Conservation (phyloP, 2,329 filamentous ascomycete species). For the Monilinia vaccinii-corymbosi region DNA sequence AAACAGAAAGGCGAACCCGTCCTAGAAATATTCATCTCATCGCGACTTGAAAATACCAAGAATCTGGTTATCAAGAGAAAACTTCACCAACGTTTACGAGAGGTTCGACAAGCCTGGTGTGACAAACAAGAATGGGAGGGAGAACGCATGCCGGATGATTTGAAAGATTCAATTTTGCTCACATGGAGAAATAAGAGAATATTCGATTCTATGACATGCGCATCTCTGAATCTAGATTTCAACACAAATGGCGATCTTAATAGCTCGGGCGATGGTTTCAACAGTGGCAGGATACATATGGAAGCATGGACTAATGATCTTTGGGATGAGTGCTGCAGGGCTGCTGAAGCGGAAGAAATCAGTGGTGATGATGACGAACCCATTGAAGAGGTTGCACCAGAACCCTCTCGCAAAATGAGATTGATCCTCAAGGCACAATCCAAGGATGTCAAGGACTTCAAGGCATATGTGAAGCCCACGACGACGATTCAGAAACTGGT, state of each 20-base stretch:
- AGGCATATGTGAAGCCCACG: conserved; percentile 41
- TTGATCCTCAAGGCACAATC: conserved; percentile 42
- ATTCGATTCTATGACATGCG: conserved; percentile 67
- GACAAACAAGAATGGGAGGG: conserved; percentile 45
- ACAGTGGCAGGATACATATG: conserved; percentile 54
- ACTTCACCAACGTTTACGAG: conserved; percentile 56
- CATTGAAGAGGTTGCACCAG: conserved; percentile 15
- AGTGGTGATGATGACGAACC: conserved; percentile 19
- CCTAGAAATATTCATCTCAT: conserved; percentile 56
- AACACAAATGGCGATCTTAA: conserved; percentile 29
- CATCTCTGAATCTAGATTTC: conserved; percentile 52
- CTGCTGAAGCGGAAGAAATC: conserved; percentile 9
- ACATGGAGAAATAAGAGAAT: conserved; percentile 69
- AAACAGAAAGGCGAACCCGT: conserved; percentile 29
- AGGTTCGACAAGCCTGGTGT: conserved; percentile 64
- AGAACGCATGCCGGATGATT: conserved; percentile 31
- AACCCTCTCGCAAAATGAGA: conserved; percentile 32
- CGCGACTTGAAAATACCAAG: conserved; percentile 51
- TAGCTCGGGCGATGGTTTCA: conserved; percentile 34
- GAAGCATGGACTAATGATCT: conserved; percentile 66
- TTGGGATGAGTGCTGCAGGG: conserved; percentile 34
- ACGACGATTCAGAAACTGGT: conserved; percentile 56
- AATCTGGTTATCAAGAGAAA: conserved; percentile 56
- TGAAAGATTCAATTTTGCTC: conserved; percentile 54
- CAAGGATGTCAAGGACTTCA: conserved; percentile 40